phyloP scores from a whole-genome alignment of 306 rosid species.

The Inga laurina region DNA sequence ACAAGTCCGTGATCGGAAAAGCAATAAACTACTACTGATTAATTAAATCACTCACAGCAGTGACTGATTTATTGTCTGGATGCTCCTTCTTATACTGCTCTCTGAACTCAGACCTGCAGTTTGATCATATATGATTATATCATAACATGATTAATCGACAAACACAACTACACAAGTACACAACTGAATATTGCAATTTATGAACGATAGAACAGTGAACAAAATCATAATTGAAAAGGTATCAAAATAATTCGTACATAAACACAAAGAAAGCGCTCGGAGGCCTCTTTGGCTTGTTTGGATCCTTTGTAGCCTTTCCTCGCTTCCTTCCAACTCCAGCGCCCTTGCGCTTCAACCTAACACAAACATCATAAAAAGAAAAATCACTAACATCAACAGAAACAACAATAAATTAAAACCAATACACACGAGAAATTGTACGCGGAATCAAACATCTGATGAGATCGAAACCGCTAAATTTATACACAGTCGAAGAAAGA shows the following conservation, averaged over 20 bases:
- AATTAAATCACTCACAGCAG: slow-evolving; percentile 54
- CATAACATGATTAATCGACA: background rate
- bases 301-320: slow-evolving; percentile 80
- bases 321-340: slow-evolving; percentile 64
- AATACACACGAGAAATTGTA: background rate
- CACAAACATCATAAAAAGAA: background rate
- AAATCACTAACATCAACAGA: background rate
- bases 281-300: slow-evolving; percentile 93
- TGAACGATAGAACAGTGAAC: background rate
- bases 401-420: background rate
- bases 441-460: background rate
- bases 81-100: slow-evolving; percentile 72
- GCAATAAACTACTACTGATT: background rate
- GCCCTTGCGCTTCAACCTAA: slow-evolving; percentile 75
- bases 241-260: slow-evolving; percentile 10
- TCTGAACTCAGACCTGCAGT: slow-evolving; percentile 76
- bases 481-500: background rate
- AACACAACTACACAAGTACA: background rate
- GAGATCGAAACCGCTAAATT: background rate
- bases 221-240: background rate
- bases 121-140: background rate
- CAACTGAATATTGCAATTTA: background rate
- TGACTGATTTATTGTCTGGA: slow-evolving; percentile 73
- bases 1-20: background rate
- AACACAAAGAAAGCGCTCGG: slow-evolving; percentile 97